A percentile compares a stretch with the other conserved stretches of the same genome.
Conservation (phyloP, 192 early-diverging fungal genomes). For the Pecoramyces ruminantium region DNA sequence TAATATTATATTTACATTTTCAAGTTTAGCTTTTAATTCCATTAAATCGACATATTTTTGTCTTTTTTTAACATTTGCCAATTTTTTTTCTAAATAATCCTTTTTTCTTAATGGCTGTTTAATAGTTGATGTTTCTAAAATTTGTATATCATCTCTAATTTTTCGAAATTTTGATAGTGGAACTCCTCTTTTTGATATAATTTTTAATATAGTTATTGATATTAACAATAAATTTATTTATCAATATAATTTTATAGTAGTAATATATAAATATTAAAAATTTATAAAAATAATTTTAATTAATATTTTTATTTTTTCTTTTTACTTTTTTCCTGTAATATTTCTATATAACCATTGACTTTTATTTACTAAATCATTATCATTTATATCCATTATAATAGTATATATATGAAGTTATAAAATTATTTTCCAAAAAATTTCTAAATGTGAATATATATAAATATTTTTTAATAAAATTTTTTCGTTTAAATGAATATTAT, state of each 20-base stretch:
- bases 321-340: not conserved
- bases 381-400: not conserved
- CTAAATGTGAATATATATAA: too few species aligned
- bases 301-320: too few species aligned
- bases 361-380: not conserved
- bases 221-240: too few species aligned
- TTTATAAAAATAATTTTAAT: too few species aligned
- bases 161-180: not conserved
- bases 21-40: not conserved
- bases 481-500: too few species aligned
- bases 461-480: too few species aligned
- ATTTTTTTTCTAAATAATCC: not conserved
- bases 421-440: too few species aligned
- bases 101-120: not conserved
- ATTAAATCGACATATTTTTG: not conserved
- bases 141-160: not conserved
- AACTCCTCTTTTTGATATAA: not conserved
- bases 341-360: not conserved
- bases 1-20: not conserved
- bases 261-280: too few species aligned
- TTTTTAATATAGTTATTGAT: too few species aligned
- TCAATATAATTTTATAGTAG: too few species aligned
- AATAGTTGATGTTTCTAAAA: not conserved
- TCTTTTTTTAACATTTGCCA: not conserved
- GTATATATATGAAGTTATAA: too few species aligned